phyloP scores from a whole-genome alignment of 2,329 filamentous ascomycete genomes.

The Aspergillus ochraceus region DNA sequence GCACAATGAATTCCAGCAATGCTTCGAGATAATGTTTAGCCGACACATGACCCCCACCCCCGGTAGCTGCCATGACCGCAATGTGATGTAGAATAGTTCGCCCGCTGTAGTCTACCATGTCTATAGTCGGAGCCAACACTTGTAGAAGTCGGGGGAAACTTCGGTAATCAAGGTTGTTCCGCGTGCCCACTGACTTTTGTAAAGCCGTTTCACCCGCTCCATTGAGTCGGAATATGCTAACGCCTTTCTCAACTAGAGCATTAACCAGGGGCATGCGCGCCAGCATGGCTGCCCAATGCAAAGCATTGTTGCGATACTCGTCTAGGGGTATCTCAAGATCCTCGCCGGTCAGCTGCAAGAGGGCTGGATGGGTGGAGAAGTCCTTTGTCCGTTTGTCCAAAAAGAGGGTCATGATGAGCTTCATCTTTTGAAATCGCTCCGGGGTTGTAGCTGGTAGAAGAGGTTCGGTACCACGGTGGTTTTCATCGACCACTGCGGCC shows the following conservation, averaged over 20 bases:
- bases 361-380: conserved; percentile 71
- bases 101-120: conserved; percentile 84
- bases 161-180: conserved; percentile 88
- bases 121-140: conserved; percentile 83
- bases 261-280: conserved; percentile 80
- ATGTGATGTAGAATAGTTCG: conserved; percentile 95
- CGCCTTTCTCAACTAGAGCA: conserved; percentile 77
- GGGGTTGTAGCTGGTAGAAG: conserved; percentile 56
- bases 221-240: conserved; percentile 85
- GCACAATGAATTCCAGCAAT: conserved; percentile 88
- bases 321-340: conserved; percentile 95
- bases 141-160: conserved; percentile 91
- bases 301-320: conserved; percentile 76
- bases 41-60: conserved; percentile 78
- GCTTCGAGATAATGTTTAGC: conserved; percentile 96
- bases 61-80: conserved; percentile 91
- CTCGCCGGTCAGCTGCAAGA: conserved; percentile 70
- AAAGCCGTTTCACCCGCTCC: conserved; percentile 86
- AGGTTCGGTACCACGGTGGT: conserved; percentile 39
- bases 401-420: conserved; percentile 78
- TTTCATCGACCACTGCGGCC: conserved; percentile 29
- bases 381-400: conserved; percentile 71
- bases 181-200: conserved; percentile 88
- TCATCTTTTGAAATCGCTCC: conserved; percentile 76
- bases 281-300: conserved; percentile 95